Conservation (phyloP, 305 asterid species). For the Andrographis paniculata region DNA sequence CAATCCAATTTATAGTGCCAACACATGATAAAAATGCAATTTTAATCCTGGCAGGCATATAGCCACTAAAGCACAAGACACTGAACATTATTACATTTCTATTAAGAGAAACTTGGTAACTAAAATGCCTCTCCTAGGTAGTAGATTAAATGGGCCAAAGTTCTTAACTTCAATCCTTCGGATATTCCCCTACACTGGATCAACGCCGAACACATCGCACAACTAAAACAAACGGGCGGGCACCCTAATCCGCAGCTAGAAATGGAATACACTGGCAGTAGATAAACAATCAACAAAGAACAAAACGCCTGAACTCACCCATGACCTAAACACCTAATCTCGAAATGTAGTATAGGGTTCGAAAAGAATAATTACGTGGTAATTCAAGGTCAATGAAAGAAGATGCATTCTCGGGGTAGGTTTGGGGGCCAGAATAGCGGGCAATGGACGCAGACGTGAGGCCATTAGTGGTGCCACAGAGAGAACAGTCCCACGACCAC, state of each 20-base stretch:
- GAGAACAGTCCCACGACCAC: constrained; percentile 93
- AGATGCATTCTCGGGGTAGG: constrained; percentile 75
- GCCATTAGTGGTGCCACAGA: constrained; percentile 92
- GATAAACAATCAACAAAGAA: constrained; percentile 6
- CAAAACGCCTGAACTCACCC: constrained; percentile 5
- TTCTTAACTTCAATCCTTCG: neutral
- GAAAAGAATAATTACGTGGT: constrained; percentile 38
- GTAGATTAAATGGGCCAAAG: too few species aligned
- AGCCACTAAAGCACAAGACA: constrained; percentile 7
- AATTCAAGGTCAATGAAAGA: constrained; percentile 88
- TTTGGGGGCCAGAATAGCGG: constrained; percentile 65
- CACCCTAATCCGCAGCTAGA: neutral
- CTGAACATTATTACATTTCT: constrained; percentile 6
- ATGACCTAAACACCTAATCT: constrained; percentile 14
- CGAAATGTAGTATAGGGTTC: constrained; percentile 5
- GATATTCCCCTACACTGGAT: neutral
- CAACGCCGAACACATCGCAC: neutral
- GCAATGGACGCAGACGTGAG: constrained; percentile 55
- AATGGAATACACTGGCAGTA: too few species aligned
- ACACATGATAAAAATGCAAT: constrained; percentile 8
- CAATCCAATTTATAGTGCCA: neutral
- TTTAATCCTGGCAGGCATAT: constrained; percentile 6
- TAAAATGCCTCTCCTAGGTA: neutral
- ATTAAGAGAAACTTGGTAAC: neutral
- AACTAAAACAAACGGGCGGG: neutral